phyloP scores from a whole-genome alignment of 202 grass and related monocot genomes.

The Saccharum hybrid region DNA sequence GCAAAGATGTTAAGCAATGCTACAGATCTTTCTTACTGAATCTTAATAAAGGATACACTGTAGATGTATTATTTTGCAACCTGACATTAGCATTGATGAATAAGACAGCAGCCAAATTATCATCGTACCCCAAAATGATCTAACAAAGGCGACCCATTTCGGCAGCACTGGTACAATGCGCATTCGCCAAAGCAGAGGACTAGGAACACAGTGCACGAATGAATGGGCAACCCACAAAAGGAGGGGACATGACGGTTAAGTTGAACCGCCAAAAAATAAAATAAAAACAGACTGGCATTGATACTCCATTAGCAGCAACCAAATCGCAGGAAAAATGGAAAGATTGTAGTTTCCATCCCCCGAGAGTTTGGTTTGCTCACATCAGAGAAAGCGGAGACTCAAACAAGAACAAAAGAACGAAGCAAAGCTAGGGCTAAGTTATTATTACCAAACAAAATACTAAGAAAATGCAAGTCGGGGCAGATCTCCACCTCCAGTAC shows the following conservation, averaged over 20 bases:
- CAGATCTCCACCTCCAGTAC: conserved; percentile 1
- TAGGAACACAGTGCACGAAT: conserved; percentile 2
- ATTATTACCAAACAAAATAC: background rate
- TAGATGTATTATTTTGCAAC: conserved; percentile 4
- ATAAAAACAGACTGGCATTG: background rate
- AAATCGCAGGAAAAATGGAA: background rate
- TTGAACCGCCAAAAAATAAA: background rate
- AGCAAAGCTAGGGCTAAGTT: background rate
- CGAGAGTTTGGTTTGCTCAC: background rate
- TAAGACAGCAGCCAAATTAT: conserved; percentile 17
- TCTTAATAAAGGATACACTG: background rate
- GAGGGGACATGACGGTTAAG: background rate
- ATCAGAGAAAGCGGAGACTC: background rate
- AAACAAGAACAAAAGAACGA: background rate
- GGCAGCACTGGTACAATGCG: conserved; percentile 28
- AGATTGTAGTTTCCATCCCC: background rate
- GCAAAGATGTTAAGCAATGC: conserved; percentile 12
- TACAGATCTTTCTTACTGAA: conserved; percentile 38
- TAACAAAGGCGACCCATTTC: conserved; percentile 1
- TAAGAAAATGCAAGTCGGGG: background rate
- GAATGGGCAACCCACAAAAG: conserved; percentile 9
- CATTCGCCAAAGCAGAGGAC: conserved; percentile 25
- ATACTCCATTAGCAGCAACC: background rate
- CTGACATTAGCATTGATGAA: conserved; percentile 40
- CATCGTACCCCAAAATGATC: conserved; percentile 28